These are phyloP conservation scores for Citrus hindsii DNA, from an alignment of 345 rosid genomes.

Conservation along the genomic window DNA sequence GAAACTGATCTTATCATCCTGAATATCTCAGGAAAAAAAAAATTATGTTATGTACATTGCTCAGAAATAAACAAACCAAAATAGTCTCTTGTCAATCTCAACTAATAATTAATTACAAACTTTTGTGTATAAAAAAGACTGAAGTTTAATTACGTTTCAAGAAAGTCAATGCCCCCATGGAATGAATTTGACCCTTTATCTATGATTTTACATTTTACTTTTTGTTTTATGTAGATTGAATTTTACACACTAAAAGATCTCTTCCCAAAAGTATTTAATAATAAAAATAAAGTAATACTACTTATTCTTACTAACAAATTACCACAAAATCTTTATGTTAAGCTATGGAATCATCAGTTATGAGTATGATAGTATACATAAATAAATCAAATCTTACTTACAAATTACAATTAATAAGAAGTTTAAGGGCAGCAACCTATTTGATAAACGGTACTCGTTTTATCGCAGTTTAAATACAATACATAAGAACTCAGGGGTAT, in stretches of 20 bases:
- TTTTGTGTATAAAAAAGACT: no score
- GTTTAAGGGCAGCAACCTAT: background rate
- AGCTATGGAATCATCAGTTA: no score
- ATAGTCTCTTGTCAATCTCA: background rate
- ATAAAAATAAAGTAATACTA: background rate
- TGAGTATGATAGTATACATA: no score
- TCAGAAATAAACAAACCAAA: no score
- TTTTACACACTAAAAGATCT: background rate
- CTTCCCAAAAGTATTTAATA: background rate
- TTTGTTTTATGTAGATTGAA: background rate
- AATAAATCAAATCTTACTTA: no score
- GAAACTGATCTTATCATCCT: background rate
- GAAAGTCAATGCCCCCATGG: background rate
- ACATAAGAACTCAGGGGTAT: background rate
- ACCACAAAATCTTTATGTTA: no score
- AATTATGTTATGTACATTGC: no score
- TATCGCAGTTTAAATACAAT: background rate
- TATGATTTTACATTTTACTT: background rate
- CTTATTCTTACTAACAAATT: no score
- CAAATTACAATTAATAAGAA: no score
- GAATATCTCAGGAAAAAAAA: no score
- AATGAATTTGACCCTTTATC: background rate
- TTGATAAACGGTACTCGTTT: background rate
- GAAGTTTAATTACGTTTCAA: background rate
- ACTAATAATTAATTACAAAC: no score